A percentile compares a stretch with the other conserved stretches of the same genome.
phyloP scores from a whole-genome alignment of 2,329 filamentous ascomycete genomes.

The Colletotrichum horii region DNA sequence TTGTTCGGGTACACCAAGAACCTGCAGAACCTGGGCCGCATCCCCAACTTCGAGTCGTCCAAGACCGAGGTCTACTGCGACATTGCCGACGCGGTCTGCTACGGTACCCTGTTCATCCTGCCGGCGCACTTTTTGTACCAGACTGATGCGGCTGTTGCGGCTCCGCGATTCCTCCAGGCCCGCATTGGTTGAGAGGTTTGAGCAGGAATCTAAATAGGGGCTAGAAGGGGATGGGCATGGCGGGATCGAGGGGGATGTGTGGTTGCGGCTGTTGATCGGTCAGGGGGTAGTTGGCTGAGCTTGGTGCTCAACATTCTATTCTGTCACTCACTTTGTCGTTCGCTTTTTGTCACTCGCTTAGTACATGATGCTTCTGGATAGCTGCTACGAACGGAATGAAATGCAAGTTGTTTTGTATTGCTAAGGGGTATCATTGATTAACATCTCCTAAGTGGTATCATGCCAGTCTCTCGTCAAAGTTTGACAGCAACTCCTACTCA shows the following conservation, averaged over 20 bases:
- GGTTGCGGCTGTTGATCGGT: background rate
- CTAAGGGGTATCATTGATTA: slow-evolving; percentile 11
- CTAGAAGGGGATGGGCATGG: fast-evolving
- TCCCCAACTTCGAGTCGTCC: slow-evolving; percentile 39
- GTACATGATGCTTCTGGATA: background rate
- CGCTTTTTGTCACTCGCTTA: background rate
- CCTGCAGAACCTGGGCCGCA: slow-evolving; percentile 41
- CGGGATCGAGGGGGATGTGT: background rate
- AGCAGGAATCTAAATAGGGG: fast-evolving
- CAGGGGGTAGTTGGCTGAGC: background rate
- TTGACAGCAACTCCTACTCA: background rate
- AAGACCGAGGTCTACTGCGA: slow-evolving; percentile 44
- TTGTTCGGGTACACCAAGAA: slow-evolving; percentile 50
- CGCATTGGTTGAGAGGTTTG: slow-evolving; percentile 19
- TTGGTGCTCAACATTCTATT: background rate
- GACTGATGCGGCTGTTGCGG: slow-evolving; percentile 21
- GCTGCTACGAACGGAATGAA: background rate
- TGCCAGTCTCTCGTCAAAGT: background rate
- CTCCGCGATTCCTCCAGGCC: slow-evolving; percentile 28
- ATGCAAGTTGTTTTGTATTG: background rate
- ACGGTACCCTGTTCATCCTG: slow-evolving; percentile 38
- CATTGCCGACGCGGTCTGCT: slow-evolving; percentile 38
- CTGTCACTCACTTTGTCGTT: background rate
- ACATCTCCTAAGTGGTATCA: background rate
- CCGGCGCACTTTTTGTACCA: slow-evolving; percentile 37